Conservation (phyloP, 129 eudicot species). For the Flaveria sonorensis region DNA sequence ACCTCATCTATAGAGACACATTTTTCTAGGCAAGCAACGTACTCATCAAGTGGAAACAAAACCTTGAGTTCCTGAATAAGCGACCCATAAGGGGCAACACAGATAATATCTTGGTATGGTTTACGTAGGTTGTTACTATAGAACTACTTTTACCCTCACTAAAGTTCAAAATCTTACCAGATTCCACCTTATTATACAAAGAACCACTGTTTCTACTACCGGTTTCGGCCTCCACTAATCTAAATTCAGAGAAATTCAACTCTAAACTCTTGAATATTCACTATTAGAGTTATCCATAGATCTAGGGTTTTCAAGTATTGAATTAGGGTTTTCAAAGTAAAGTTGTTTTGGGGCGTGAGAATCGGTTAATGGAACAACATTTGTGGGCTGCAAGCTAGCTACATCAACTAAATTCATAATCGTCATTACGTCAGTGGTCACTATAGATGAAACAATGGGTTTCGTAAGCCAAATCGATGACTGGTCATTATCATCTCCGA, state of each 20-base stretch:
- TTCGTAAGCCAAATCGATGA: constrained; percentile 65
- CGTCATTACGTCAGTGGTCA: constrained; percentile 22
- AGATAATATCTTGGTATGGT: too few species aligned
- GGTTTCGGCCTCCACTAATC: constrained; percentile 30
- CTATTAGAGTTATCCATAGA: constrained; percentile 16
- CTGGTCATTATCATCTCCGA: constrained; percentile 21
- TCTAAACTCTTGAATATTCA: constrained; percentile 45
- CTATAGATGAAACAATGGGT: constrained; percentile 45
- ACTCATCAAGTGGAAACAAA: too few species aligned
- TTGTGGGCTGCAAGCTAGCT: constrained; percentile 15
- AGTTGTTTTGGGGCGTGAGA: constrained; percentile 33
- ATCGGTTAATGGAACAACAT: constrained; percentile 7
- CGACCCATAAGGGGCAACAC: too few species aligned
- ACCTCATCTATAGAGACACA: too few species aligned
- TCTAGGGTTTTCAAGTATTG: constrained; percentile 48
- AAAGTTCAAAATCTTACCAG: constrained; percentile 65
- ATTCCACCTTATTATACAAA: constrained; percentile 51
- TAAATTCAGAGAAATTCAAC: constrained; percentile 65
- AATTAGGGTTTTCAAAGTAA: too few species aligned
- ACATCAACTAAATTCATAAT: constrained; percentile 31
- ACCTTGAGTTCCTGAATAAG: too few species aligned
- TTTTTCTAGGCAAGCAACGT: too few species aligned
- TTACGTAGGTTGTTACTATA: background rate
- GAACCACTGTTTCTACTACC: constrained; percentile 35
- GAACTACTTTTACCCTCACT: constrained; percentile 58